Percentiles rank a stretch among this genome's conserved stretches.
Evolutionary conservation across 768 basidiomycete species (phyloP).

Genomic region (Boletus rex-veris): DNA sequence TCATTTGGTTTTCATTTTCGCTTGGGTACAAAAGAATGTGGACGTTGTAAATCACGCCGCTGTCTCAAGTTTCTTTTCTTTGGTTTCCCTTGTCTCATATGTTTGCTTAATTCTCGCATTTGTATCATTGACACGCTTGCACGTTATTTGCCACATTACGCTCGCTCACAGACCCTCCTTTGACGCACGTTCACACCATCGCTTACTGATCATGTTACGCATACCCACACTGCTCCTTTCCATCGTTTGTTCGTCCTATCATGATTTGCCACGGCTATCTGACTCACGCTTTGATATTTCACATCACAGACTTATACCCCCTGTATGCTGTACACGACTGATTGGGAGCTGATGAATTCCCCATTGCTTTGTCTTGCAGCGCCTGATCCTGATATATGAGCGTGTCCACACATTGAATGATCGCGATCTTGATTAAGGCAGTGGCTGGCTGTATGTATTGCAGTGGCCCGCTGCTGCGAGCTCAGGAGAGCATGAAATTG

Average conservation of each 20-base stretch:
- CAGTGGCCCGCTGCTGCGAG: no score
- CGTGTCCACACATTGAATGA: no score
- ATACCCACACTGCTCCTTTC: constrained; percentile 3
- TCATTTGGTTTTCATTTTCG: constrained; percentile 2
- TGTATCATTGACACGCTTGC: constrained; percentile 19
- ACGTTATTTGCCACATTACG: neutral
- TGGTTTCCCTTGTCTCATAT: constrained; percentile 19
- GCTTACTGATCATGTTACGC: constrained; percentile 2
- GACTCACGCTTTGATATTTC: neutral
- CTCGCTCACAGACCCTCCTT: constrained; percentile 5
- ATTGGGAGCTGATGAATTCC: no score
- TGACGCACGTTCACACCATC: neutral
- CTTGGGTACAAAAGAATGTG: constrained; percentile 4
- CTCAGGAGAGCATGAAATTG: no score
- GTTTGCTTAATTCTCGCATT: constrained; percentile 29
- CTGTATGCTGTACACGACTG: constrained; percentile 4
- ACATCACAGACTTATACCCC: neutral
- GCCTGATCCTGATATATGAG: no score
- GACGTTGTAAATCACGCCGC: constrained; percentile 14
- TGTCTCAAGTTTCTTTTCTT: neutral
- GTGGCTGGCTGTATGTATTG: no score
- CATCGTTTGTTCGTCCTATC: constrained; percentile 7
- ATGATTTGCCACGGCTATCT: neutral
- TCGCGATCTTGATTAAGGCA: no score
- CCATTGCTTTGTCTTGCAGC: no score